These are phyloP conservation scores for Crassisporium funariophilum DNA, from an alignment of 768 basidiomycete genomes.

Conservation along the genomic window DNA sequence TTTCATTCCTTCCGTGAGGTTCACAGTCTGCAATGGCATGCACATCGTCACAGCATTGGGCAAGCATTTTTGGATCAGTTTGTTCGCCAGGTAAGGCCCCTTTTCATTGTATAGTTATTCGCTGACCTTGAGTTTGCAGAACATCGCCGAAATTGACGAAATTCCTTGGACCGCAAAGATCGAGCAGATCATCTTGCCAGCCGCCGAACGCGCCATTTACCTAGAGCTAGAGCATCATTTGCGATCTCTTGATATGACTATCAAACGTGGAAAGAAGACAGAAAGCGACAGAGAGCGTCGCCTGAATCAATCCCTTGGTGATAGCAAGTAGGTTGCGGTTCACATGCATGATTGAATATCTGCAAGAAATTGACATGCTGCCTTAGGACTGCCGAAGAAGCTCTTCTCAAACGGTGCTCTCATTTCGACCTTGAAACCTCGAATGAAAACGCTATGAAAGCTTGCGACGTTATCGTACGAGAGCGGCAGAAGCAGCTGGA, in stretches of 20 bases:
- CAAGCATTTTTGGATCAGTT: constrained; percentile 82
- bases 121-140: constrained; percentile 46
- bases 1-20: constrained; percentile 98
- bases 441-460: constrained; percentile 80
- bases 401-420: constrained; percentile 91
- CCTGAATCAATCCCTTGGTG: constrained; percentile 84
- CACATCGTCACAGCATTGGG: constrained; percentile 79
- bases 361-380: too few species aligned
- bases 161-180: constrained; percentile 76
- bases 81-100: constrained; percentile 72
- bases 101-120: neutral
- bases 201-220: constrained; percentile 93
- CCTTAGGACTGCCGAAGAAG: constrained; percentile 83
- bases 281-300: constrained; percentile 90
- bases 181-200: constrained; percentile 73
- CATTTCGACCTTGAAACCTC: constrained; percentile 86
- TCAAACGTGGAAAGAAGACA: constrained; percentile 58
- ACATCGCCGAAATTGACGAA: constrained; percentile 95
- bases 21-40: constrained; percentile 90
- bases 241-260: constrained; percentile 87
- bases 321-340: constrained; percentile 69
- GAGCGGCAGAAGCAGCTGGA: constrained; percentile 81
- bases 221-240: constrained; percentile 93
- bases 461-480: constrained; percentile 88
- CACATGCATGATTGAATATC: too few species aligned